Conservation (phyloP, 2,329 filamentous ascomycete genomes). For the Dothideomycetes sp. region DNA sequence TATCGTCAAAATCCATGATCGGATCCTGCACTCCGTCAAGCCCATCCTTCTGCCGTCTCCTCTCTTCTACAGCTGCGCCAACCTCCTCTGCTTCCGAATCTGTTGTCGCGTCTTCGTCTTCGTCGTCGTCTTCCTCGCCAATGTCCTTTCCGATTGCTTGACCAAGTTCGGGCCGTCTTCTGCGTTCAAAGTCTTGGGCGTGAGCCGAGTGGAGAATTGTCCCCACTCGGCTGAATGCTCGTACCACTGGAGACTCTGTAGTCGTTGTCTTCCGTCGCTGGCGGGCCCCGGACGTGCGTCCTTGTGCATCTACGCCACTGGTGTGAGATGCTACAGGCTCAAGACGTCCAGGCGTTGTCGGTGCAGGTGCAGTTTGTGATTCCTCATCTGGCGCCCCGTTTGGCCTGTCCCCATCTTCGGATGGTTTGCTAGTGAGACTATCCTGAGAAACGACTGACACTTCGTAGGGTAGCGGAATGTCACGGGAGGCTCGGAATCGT, state of each 20-base stretch:
- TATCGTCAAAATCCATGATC: no score
- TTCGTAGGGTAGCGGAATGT: conserved; percentile 76
- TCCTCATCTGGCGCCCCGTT: conserved; percentile 3
- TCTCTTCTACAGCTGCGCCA: not conserved
- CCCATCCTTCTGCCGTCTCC: not conserved
- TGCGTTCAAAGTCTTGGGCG: conserved; percentile 84
- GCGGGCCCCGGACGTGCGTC: not conserved
- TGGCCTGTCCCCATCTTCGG: not conserved
- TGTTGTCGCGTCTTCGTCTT: conserved; percentile 20
- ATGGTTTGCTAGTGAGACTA: not conserved
- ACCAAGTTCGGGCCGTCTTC: conserved; percentile 41
- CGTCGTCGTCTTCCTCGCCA: conserved; percentile 22
- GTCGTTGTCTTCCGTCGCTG: conserved; percentile 12
- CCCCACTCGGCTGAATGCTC: conserved; percentile 43
- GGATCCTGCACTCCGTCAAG: no score
- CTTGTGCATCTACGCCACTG: conserved; percentile 9
- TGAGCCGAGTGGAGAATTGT: conserved; percentile 75
- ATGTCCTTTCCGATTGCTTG: conserved; percentile 12
- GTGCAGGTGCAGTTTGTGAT: conserved; percentile 10
- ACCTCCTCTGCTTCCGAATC: not conserved
- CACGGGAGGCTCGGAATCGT: conserved; percentile 78
- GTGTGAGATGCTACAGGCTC: not conserved
- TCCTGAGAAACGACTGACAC: conserved; percentile 14
- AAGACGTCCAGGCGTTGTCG: conserved; percentile 4
- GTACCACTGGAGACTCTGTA: conserved; percentile 23